Percentiles rank a stretch among this genome's conserved stretches.
phyloP scores from a whole-genome alignment of 1,284 basidiomycete species.

The Ceratobasidium sp. region DNA sequence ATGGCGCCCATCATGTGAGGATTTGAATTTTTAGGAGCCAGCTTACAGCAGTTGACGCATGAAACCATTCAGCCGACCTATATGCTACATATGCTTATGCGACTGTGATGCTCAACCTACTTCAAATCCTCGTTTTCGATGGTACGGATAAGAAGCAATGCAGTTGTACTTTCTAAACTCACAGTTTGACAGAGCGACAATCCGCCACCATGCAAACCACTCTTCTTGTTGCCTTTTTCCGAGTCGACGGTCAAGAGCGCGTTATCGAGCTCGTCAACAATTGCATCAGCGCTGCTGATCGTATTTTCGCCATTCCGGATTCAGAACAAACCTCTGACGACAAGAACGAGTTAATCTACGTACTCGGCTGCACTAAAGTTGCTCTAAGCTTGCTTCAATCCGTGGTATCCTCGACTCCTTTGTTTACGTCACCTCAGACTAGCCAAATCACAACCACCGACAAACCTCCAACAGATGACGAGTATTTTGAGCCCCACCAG shows the following conservation, averaged over 20 bases:
- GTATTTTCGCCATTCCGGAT: conserved; percentile 53
- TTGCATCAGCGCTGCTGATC: conserved; percentile 66
- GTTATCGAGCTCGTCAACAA: conserved; percentile 67
- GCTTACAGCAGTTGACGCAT: too few relatives aligned
- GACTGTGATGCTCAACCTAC: conserved; percentile 78
- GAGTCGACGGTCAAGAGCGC: conserved; percentile 75
- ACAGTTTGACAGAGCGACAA: conserved; percentile 61
- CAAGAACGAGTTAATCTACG: conserved; percentile 72
- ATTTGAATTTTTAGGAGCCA: background rate
- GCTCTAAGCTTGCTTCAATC: conserved; percentile 80
- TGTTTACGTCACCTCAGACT: conserved; percentile 89
- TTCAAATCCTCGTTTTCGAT: conserved; percentile 80
- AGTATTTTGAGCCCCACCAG: conserved; percentile 84
- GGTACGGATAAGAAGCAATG: conserved; percentile 59
- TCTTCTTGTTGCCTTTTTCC: conserved; percentile 79
- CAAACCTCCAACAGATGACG: conserved; percentile 74
- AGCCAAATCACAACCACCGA: conserved; percentile 73
- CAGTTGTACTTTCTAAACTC: conserved; percentile 37
- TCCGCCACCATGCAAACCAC: conserved; percentile 64
- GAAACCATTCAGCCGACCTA: conserved; percentile 67
- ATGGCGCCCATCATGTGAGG: conserved; percentile 62
- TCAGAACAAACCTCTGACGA: conserved; percentile 56
- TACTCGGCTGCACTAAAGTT: conserved; percentile 82
- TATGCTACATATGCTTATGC: conserved; percentile 68
- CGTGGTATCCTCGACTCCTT: conserved; percentile 77